These are phyloP conservation scores for Skeletonema costatum DNA, from an alignment of 108 stramenopile species.

Conservation along the genomic window DNA sequence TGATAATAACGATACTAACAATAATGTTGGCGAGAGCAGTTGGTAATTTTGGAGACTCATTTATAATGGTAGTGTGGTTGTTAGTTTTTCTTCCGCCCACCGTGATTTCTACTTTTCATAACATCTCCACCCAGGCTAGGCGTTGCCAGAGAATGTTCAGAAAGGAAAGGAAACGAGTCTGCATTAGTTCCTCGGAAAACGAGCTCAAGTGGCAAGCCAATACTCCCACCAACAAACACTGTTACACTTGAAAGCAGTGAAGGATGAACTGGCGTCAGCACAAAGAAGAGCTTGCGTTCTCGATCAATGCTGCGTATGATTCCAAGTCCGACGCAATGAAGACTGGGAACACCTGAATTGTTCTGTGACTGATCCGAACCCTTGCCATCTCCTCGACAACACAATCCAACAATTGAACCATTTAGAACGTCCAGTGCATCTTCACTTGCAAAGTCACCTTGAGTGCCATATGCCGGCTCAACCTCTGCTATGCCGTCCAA, in stretches of 20 bases:
- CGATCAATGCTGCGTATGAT: slow-evolving; percentile 81
- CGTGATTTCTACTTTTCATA: slow-evolving; percentile 80
- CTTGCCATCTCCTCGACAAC: slow-evolving; percentile 25
- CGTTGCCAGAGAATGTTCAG: slow-evolving; percentile 17
- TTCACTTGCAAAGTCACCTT: slow-evolving; percentile 32
- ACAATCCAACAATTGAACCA: slow-evolving; percentile 77
- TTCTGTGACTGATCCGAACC: background rate
- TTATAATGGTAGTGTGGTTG: too few relatives aligned
- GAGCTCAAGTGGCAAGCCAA: slow-evolving; percentile 67
- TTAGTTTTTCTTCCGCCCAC: slow-evolving; percentile 40
- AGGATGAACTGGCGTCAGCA: slow-evolving; percentile 69
- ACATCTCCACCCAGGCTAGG: slow-evolving; percentile 58
- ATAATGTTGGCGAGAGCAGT: too few relatives aligned
- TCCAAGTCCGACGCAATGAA: slow-evolving; percentile 72
- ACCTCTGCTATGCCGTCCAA: slow-evolving; percentile 20
- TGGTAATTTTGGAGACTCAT: too few relatives aligned
- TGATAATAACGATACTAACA: too few relatives aligned
- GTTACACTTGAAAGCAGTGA: slow-evolving; percentile 35
- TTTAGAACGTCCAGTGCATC: slow-evolving; percentile 61
- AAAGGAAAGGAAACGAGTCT: slow-evolving; percentile 74
- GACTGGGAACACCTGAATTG: slow-evolving; percentile 13
- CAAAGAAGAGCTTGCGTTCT: slow-evolving; percentile 52
- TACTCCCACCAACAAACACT: slow-evolving; percentile 54
- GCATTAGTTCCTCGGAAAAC: slow-evolving; percentile 67
- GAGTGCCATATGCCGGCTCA: slow-evolving; percentile 16